These are phyloP conservation scores for Pyrus communis DNA, from an alignment of 306 rosid species.

Conservation along the genomic window DNA sequence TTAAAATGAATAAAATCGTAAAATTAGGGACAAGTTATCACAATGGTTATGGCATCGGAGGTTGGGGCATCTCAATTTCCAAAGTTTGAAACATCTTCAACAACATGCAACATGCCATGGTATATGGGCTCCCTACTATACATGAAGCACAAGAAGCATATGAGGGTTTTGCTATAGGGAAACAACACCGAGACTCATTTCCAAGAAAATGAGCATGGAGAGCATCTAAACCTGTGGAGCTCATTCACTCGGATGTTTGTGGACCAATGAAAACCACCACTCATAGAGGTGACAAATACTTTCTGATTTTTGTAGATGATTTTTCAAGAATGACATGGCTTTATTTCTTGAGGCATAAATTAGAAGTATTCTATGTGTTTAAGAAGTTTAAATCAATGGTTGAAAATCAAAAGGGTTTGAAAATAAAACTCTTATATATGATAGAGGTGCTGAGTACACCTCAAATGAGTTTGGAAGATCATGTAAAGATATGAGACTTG, in stretches of 20 bases:
- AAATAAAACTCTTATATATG: not conserved
- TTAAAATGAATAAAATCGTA: no score
- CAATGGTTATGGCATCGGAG: not conserved
- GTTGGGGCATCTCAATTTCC: not conserved
- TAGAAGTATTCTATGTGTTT: not conserved
- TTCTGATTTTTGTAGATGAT: not conserved
- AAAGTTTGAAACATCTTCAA: not conserved
- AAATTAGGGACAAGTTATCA: no score
- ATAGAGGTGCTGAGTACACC: no score
- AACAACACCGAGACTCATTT: not conserved
- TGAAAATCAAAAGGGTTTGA: not conserved
- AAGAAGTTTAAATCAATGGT: not conserved
- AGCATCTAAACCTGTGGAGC: not conserved
- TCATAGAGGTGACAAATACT: not conserved
- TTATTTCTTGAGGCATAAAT: not conserved
- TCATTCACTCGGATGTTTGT: not conserved
- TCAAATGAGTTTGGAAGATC: no score
- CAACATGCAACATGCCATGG: not conserved
- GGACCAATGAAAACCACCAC: no score
- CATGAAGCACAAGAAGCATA: not conserved
- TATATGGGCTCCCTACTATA: not conserved
- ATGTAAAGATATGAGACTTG: no score
- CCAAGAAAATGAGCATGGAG: not conserved
- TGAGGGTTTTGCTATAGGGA: not conserved
- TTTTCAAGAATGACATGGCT: not conserved